Base-by-base conservation (phyloP, 2,329 filamentous ascomycete species). In the Claviceps sp. region DNA sequence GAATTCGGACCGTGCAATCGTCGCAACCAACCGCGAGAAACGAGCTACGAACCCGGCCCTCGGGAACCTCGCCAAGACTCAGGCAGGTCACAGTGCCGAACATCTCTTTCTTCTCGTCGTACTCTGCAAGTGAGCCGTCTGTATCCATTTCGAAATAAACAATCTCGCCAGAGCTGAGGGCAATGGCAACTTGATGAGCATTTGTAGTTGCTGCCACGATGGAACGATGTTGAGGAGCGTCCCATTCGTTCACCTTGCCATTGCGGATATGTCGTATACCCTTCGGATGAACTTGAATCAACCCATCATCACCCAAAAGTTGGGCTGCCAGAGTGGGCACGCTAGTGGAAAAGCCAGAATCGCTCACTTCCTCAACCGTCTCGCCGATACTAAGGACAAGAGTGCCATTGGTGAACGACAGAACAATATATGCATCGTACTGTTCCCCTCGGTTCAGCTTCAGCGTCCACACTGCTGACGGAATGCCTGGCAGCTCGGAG, bases 61-160 rank as follows among this genome's bases (percentile, higher is more conserved):
- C 86, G 0, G 93, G 91, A 14, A 97, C 89, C 50, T 93, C 86
- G 2, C 91, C 93, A 49, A 99, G 75, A 60, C 90, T 95, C n/a
- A 98, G 74, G 58, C 87, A 94, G 17, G 90, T 97, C 47, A 98
- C 90, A 0, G 90, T 96, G 45, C 89, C 91, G 50, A 86, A 89
- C 86, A 98, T 93, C 61, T 94, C 86, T 60, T 89, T 88, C 66
- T 91, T 89, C 62, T 97, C 90, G 57, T 97, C 86, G 58, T 96
- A 95, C 69, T 97, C 91, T 37, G 88, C 88, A 36, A 97, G 74
- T 3, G 86, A 86, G 34, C 90, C 90, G 66, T 97, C 91, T 0
- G 81, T 78, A 61, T 96, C 93, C 82, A 96, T 91, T 65, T 98
- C 94, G 59, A 98, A 98, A 64, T 97, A 98, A 43, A 95, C 87